Conservation (phyloP, 208 protist genomes). For the Leishmania tarentolae region DNA sequence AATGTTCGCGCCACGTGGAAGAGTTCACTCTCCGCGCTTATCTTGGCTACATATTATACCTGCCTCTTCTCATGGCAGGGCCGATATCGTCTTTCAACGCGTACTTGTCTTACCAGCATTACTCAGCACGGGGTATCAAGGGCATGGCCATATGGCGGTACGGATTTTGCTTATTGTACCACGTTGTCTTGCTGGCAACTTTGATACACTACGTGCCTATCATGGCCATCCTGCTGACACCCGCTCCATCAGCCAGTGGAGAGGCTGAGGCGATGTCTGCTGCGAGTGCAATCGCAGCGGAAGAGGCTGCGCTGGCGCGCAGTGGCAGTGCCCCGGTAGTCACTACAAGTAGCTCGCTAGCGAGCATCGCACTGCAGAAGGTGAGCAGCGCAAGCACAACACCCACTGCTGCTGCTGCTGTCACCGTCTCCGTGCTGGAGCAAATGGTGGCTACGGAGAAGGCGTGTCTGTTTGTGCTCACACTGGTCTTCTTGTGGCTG, state of each 20-base stretch:
- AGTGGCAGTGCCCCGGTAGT: neutral
- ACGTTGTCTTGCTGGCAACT: conserved; percentile 34
- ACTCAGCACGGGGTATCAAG: conserved; percentile 37
- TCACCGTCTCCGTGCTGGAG: conserved; percentile 19
- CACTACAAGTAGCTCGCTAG: neutral
- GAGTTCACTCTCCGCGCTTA: conserved; percentile 70
- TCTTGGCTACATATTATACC: conserved; percentile 86
- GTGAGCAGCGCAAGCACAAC: neutral
- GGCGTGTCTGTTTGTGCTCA: conserved; percentile 42
- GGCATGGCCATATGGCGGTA: conserved; percentile 32
- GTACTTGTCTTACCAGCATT: conserved; percentile 72
- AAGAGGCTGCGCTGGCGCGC: neutral
- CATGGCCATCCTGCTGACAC: conserved; percentile 40
- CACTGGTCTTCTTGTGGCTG: conserved; percentile 86
- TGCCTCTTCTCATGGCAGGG: conserved; percentile 86
- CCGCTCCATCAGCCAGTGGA: neutral
- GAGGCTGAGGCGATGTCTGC: neutral
- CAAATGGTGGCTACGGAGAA: conserved; percentile 21
- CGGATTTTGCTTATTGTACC: conserved; percentile 32
- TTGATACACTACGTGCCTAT: conserved; percentile 68
- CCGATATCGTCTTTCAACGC: conserved; percentile 89
- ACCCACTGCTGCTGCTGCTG: neutral
- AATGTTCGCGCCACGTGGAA: conserved; percentile 33
- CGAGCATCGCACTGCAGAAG: neutral
- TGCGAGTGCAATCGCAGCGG: neutral